Percentiles rank a stretch among this genome's conserved stretches.
Evolutionary conservation across 2,329 filamentous ascomycete genomes (phyloP).

Genomic region (Trichoderma arundinaceum): DNA sequence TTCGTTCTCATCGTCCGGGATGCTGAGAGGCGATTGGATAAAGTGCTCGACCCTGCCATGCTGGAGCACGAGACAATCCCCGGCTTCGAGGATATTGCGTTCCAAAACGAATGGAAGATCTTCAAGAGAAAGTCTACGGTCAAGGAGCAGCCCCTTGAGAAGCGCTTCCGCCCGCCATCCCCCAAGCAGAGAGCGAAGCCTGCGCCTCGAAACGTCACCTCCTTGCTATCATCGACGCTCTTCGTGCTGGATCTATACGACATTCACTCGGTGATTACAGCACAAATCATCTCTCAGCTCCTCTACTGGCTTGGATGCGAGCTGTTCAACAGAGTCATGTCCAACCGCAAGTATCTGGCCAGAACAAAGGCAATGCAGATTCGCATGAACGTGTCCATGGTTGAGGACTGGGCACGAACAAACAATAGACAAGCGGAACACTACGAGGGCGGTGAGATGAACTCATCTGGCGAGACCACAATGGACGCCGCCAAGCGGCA

Average conservation of each 20-base stretch:
- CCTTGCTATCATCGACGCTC: conserved; percentile 89
- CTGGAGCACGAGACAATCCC: conserved; percentile 98
- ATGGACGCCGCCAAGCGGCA: conserved; percentile 84
- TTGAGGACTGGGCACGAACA: conserved; percentile 93
- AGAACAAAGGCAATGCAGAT: conserved; percentile 99
- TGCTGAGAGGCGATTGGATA: conserved; percentile 93
- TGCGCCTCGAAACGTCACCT: conserved; percentile 93
- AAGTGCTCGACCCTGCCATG: conserved; percentile 91
- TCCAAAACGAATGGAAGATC: conserved; percentile 98
- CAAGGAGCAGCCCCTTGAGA: conserved; percentile 88
- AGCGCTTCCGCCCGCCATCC: conserved; percentile 88
- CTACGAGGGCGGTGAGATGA: conserved; percentile 90
- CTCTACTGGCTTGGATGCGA: conserved; percentile 97
- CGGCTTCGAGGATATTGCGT: conserved; percentile 93
- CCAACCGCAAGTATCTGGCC: conserved; percentile 90
- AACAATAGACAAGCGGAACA: conserved; percentile 96
- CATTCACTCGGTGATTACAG: conserved; percentile 93
- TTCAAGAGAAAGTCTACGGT: conserved; percentile 90
- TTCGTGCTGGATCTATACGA: conserved; percentile 99
- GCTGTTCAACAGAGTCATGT: conserved; percentile 97
- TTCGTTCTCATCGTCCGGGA: conserved; percentile 97
- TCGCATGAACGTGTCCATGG: conserved; percentile 93
- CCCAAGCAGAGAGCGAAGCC: conserved; percentile 91
- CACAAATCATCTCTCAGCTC: conserved; percentile 89
- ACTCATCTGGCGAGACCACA: conserved; percentile 82